Conservation (phyloP, 495 filamentous ascomycete genomes). For the Penicillium daleae region DNA sequence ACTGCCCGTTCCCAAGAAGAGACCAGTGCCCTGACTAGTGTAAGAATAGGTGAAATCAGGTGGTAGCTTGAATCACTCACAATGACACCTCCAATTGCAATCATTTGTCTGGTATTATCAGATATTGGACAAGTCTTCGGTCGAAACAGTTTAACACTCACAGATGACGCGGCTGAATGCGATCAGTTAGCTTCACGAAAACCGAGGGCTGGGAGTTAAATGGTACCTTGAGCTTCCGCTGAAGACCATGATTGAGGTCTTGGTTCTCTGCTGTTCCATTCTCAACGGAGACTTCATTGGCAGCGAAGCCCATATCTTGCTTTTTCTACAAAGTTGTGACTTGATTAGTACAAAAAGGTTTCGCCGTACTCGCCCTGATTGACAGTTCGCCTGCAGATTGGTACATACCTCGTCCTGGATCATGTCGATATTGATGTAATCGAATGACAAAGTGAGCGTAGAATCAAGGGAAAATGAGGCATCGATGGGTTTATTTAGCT, state of each 20-base stretch:
- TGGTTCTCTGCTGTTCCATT: slow-evolving; percentile 12
- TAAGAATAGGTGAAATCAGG: neutral
- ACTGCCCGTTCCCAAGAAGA: slow-evolving; percentile 29
- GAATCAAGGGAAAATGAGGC: neutral
- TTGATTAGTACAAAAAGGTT: neutral
- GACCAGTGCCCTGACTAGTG: slow-evolving; percentile 25
- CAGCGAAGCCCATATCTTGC: slow-evolving; percentile 9
- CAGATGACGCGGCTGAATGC: slow-evolving; percentile 26
- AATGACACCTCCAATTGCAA: slow-evolving; percentile 31
- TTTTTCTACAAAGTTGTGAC: slow-evolving; percentile 15
- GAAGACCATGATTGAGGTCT: slow-evolving; percentile 20
- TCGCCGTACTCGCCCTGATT: neutral
- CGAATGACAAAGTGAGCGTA: neutral
- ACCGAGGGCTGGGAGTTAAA: neutral
- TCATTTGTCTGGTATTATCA: slow-evolving; percentile 24
- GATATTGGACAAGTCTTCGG: neutral
- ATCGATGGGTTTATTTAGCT: neutral
- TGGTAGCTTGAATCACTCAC: slow-evolving; percentile 15
- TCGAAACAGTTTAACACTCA: slow-evolving; percentile 9
- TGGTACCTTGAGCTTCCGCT: slow-evolving; percentile 25
- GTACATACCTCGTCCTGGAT: neutral
- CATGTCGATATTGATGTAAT: slow-evolving; percentile 1
- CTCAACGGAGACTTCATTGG: slow-evolving; percentile 20
- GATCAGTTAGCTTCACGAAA: neutral
- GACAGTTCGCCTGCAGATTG: too few species aligned